Base-by-base conservation (phyloP, 2,329 filamentous ascomycete species). In the Teratosphaeria gauchensis region DNA sequence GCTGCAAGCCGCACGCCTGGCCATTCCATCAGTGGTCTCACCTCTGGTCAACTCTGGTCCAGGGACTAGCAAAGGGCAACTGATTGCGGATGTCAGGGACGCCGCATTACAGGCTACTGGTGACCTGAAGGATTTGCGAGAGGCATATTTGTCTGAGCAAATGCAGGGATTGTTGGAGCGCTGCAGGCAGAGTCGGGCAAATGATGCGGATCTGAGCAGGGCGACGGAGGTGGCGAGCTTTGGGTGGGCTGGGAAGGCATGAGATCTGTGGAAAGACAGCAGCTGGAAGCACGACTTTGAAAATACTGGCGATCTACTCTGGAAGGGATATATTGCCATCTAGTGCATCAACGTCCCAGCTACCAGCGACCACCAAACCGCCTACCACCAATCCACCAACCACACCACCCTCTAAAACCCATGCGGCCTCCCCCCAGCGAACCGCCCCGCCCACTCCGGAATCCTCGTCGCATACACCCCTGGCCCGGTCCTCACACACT, bases 1-100 rank as follows among this genome's bases (percentile, higher is more conserved):
- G 76, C 66, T 80, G 24, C 72, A 78, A 46, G 64, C 68, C 42
- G 67, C 78, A 4, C 76, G 77, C 56, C 69, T 73, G 9, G 70
- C 73, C 1, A 73, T 80, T 24, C 76, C 76, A 4, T 70, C 71
- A 14, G 66, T 79, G 21, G 68, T 78, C 38, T 65, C 73, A 9
- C 76, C 76, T 1, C 70, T 79, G 32, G 60, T 62, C 4, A 62
- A 61, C n/a, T 58, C 64, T 31, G 60, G 57, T 12, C 5, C 21
- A 6, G 32, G 35, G 11, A 58, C 59, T 12, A 64, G 64, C 56
- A 71, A 67, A 61, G 64, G 71, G 8, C 65, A 71, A 3, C 69
- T 75, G 21, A 76, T 74, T 65, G 69, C 68, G 54, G 66, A 71
- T 14, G 71, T 75, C 55, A 74, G 72, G 54, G 68, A 73, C 35